Percentiles rank a stretch among this genome's conserved stretches.
Conservation (phyloP, 306 rosid species). For the Purshia tridentata region DNA sequence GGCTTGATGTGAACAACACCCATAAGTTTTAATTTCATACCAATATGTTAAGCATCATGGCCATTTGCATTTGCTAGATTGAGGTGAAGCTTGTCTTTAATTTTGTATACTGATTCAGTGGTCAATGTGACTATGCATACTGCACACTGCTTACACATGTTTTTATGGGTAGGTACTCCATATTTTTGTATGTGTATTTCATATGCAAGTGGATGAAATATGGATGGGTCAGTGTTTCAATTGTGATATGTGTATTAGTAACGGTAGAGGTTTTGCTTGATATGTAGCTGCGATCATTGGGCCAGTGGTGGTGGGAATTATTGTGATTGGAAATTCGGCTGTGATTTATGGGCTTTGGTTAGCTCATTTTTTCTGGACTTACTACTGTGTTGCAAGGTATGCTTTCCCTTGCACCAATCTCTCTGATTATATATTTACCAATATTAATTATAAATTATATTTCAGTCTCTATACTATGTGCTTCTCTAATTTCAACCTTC, state of each 20-base stretch:
- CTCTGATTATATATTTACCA: not conserved
- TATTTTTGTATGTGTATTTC: not conserved
- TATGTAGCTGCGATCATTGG: conserved; percentile 48
- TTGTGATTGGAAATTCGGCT: conserved; percentile 57
- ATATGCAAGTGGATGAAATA: not conserved
- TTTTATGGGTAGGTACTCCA: no score
- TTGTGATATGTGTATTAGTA: not conserved
- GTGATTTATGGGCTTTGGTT: conserved; percentile 65
- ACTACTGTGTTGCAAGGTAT: conserved; percentile 64
- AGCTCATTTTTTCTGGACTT: conserved; percentile 73
- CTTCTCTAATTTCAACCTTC: not conserved
- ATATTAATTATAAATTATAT: not conserved
- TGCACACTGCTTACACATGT: no score
- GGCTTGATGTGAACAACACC: not conserved
- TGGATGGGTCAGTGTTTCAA: not conserved
- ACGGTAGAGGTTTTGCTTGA: conserved; percentile 1
- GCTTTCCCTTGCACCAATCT: conserved; percentile 1
- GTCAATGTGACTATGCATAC: no score
- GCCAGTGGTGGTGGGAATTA: conserved; percentile 44
- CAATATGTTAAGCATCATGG: not conserved
- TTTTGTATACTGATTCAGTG: no score
- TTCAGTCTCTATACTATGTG: not conserved
- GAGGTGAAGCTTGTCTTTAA: no score
- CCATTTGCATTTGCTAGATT: no score
- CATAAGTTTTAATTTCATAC: not conserved